These are phyloP conservation scores for Picocystis sp. DNA, from an alignment of 163 green algal genomes.

Conservation along the genomic window DNA sequence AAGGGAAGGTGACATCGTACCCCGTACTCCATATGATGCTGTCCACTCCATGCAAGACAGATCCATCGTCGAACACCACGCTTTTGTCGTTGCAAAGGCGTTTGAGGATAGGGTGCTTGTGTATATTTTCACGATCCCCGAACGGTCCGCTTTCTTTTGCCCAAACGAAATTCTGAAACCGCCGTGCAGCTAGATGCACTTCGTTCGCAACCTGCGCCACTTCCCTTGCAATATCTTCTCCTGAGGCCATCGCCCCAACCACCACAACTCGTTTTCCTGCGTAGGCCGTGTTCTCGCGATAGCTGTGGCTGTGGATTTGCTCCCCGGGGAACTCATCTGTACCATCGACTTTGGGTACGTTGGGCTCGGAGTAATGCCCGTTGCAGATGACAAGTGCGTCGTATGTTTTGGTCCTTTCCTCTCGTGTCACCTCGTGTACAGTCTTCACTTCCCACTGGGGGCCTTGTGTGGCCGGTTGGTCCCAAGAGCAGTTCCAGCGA, in stretches of 20 bases:
- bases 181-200: slow-evolving; percentile 53
- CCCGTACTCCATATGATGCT: slow-evolving; percentile 69
- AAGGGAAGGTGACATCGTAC: slow-evolving; percentile 65
- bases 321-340: slow-evolving; percentile 38
- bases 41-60: slow-evolving; percentile 32
- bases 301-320: slow-evolving; percentile 80
- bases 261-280: slow-evolving; percentile 39
- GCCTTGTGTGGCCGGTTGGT: neutral
- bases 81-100: slow-evolving; percentile 34
- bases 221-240: slow-evolving; percentile 52
- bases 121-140: slow-evolving; percentile 29
- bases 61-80: slow-evolving; percentile 46
- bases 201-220: slow-evolving; percentile 24
- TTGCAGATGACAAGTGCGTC: slow-evolving; percentile 62
- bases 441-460: slow-evolving; percentile 7
- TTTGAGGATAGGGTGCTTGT: slow-evolving; percentile 9
- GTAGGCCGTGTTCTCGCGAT: slow-evolving; percentile 45
- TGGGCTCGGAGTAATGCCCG: slow-evolving; percentile 62
- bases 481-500: neutral
- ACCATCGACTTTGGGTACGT: slow-evolving; percentile 37
- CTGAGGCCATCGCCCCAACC: slow-evolving; percentile 35
- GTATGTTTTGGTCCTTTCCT: slow-evolving; percentile 16
- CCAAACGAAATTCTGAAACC: slow-evolving; percentile 32
- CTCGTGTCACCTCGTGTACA: neutral
- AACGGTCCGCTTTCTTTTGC: slow-evolving; percentile 13